phyloP scores from a whole-genome alignment of 78 protist species.

The Paratrimastix pyriformis region DNA sequence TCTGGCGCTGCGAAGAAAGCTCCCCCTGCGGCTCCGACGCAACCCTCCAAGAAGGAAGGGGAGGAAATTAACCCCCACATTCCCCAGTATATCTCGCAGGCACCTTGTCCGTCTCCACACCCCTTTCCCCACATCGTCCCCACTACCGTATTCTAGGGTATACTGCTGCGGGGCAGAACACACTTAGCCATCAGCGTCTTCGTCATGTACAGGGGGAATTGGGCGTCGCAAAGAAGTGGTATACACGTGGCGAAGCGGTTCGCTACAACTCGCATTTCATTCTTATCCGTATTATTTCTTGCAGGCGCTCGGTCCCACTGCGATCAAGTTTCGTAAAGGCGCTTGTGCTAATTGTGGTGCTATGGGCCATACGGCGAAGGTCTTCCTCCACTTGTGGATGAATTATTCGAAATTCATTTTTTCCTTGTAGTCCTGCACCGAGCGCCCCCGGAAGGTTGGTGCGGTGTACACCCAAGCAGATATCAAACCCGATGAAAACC shows the following conservation, averaged over 20 bases:
- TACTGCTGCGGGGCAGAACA: conserved; percentile 22
- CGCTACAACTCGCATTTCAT: neutral
- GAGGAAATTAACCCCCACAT: conserved; percentile 55
- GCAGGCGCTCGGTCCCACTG: conserved; percentile 37
- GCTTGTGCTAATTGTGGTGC: conserved; percentile 97
- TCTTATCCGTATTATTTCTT: neutral
- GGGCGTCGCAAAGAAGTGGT: conserved; percentile 42
- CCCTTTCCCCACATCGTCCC: neutral
- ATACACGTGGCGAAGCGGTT: conserved; percentile 26
- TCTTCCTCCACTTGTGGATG: too few species aligned
- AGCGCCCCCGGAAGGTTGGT: conserved; percentile 77
- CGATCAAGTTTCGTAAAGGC: conserved; percentile 79
- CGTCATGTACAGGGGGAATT: conserved; percentile 10
- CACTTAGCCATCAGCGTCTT: conserved; percentile 69
- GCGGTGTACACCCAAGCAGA: conserved; percentile 61
- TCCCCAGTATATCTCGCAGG: conserved; percentile 64
- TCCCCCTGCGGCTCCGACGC: too few species aligned
- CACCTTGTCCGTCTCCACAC: conserved; percentile 58
- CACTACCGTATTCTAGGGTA: conserved; percentile 30
- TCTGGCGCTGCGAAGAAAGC: too few species aligned
- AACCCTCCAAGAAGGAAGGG: conserved; percentile 11
- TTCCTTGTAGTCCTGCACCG: conserved; percentile 57
- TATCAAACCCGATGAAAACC: conserved; percentile 66
- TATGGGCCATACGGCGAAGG: conserved; percentile 75
- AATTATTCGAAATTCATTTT: too few species aligned